Evolutionary conservation across 148 eudicot genomes (phyloP).

Genomic region (Salicornia ramosissima): DNA sequence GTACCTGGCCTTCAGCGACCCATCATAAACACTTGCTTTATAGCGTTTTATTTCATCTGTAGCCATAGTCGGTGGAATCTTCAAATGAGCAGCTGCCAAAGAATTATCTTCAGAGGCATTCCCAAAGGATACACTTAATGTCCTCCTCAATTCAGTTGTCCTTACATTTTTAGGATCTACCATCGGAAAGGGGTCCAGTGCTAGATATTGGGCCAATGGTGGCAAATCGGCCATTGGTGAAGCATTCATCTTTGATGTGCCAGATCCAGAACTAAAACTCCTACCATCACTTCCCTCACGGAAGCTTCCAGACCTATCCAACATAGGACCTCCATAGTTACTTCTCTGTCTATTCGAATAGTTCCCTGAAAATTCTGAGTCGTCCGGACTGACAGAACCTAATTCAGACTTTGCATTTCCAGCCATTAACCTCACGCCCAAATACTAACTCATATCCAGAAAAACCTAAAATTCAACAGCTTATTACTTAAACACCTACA

Average conservation of each 20-base stretch:
- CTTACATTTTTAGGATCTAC: conserved; percentile 49
- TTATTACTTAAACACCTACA: conserved; percentile 25
- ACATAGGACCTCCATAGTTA: conserved; percentile 40
- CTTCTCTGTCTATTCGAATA: conserved; percentile 56
- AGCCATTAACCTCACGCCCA: conserved; percentile 50
- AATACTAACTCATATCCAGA: conserved; percentile 34
- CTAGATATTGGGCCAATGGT: conserved; percentile 49
- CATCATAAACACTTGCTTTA: conserved; percentile 51
- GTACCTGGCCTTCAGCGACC: conserved; percentile 68
- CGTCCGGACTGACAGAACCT: conserved; percentile 66
- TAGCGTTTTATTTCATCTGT: conserved; percentile 69
- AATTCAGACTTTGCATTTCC: conserved; percentile 60
- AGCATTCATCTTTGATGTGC: conserved; percentile 40
- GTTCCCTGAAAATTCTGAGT: conserved; percentile 46
- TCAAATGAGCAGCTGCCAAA: conserved; percentile 55
- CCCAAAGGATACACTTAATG: conserved; percentile 44
- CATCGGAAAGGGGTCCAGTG: conserved; percentile 59
- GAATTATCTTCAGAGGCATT: conserved; percentile 64
- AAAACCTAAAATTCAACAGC: conserved; percentile 13
- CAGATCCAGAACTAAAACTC: conserved; percentile 43
- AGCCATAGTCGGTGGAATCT: conserved; percentile 41
- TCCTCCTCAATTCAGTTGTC: conserved; percentile 60
- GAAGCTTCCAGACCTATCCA: conserved; percentile 82
- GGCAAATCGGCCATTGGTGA: conserved; percentile 38
- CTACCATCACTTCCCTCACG: conserved; percentile 65